These are phyloP conservation scores for Cyanidioschyzon merolae DNA, from an alignment of 23 red algal species.

Conservation along the genomic window DNA sequence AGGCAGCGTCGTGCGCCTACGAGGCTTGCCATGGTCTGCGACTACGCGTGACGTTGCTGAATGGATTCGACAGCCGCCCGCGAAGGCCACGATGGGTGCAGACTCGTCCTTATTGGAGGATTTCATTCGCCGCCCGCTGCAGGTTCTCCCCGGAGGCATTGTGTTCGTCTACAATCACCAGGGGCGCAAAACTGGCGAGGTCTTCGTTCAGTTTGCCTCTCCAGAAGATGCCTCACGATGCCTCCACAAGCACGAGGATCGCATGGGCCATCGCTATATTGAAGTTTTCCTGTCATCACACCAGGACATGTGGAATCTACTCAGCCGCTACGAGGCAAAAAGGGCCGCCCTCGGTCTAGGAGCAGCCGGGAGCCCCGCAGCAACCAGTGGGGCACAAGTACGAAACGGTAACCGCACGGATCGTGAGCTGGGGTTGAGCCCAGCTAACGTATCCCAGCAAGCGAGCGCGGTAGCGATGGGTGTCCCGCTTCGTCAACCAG, in stretches of 20 bases:
- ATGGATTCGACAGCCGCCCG: constrained; percentile 21
- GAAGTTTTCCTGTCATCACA: constrained; percentile 84
- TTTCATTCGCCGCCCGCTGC: constrained; percentile 29
- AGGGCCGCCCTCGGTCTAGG: neutral
- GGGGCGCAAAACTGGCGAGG: constrained; percentile 74
- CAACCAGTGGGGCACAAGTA: neutral
- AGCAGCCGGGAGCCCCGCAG: neutral
- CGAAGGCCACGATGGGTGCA: neutral
- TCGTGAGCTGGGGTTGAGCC: neutral
- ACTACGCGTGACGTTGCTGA: constrained; percentile 48
- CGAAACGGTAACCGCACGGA: neutral
- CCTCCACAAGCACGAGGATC: constrained; percentile 41
- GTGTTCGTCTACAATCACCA: constrained; percentile 68
- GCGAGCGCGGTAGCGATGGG: neutral
- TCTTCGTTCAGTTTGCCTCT: constrained; percentile 71
- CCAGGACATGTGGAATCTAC: constrained; percentile 63
- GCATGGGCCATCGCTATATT: constrained; percentile 81
- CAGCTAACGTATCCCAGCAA: neutral
- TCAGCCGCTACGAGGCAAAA: constrained; percentile 44
- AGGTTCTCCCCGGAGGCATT: constrained; percentile 40
- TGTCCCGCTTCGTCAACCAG: neutral
- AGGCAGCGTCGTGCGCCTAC: constrained; percentile 64
- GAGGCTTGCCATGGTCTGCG: constrained; percentile 86
- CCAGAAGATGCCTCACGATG: constrained; percentile 32
- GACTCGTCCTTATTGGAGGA: neutral